Conservation (phyloP, 2,329 filamentous ascomycete species). For the Venturia effusa region DNA sequence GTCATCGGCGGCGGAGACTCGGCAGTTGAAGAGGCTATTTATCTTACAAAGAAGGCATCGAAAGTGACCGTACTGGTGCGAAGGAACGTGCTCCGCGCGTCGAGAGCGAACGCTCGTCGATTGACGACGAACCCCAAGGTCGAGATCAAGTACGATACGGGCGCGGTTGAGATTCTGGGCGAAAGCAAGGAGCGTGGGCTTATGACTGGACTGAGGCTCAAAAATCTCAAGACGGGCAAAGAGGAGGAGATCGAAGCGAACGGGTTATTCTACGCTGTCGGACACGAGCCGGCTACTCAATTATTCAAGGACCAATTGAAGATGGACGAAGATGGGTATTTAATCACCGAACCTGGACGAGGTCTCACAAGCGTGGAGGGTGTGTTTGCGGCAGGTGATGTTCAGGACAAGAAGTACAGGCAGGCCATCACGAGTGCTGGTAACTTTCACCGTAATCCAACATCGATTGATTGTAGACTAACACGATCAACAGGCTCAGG, state of each 20-base stretch:
- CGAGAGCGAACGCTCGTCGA: constrained; percentile 83
- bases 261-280: constrained; percentile 94
- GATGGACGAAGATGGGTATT: constrained; percentile 82
- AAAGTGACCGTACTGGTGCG: constrained; percentile 92
- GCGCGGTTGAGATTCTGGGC: constrained; percentile 73
- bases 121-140: constrained; percentile 78
- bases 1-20: constrained; percentile 97
- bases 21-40: constrained; percentile 93
- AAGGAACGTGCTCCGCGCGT: constrained; percentile 74
- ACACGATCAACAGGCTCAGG: constrained; percentile 57
- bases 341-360: constrained; percentile 79
- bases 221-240: constrained; percentile 67
- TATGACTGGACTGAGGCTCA: constrained; percentile 80
- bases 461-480: constrained; percentile 13
- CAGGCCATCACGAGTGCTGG: constrained; percentile 97
- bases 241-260: constrained; percentile 80
- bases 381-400: constrained; percentile 93
- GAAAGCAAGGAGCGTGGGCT: constrained; percentile 62
- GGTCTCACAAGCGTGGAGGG: constrained; percentile 80
- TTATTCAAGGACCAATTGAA: constrained; percentile 86
- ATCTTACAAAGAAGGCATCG: constrained; percentile 93
- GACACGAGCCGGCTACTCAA: constrained; percentile 86
- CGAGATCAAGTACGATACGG: constrained; percentile 76
- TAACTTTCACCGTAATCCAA: constrained; percentile 39
- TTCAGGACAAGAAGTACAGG: constrained; percentile 96